These are phyloP conservation scores for Bipolaris gigantea DNA, from an alignment of 2,329 filamentous ascomycete species.

Conservation along the genomic window DNA sequence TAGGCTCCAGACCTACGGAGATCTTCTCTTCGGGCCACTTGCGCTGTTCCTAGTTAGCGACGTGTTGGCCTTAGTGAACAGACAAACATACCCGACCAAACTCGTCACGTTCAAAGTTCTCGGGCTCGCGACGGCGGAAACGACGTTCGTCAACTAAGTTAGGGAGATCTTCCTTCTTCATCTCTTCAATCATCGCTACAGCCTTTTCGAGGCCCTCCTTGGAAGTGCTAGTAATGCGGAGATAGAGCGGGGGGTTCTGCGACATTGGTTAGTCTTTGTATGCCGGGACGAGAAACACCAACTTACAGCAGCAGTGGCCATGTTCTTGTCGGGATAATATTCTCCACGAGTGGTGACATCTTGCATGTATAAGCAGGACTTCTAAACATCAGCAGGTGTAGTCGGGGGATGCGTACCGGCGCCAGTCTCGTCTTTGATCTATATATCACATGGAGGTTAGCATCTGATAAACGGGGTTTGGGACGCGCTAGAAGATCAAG, in stretches of 20 bases:
- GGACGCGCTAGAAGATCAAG: constrained; percentile 47
- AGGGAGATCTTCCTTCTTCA: constrained; percentile 94
- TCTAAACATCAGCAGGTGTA: constrained; percentile 62
- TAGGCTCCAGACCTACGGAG: constrained; percentile 83
- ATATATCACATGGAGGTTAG: constrained; percentile 88
- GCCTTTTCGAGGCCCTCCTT: constrained; percentile 92
- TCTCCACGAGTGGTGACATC: constrained; percentile 98
- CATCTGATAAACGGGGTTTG: constrained; percentile 74
- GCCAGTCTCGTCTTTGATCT: constrained; percentile 99
- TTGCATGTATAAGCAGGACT: constrained; percentile 68
- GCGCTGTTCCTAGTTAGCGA: constrained; percentile 60
- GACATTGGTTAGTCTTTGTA: not conserved
- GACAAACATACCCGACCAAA: constrained; percentile 71
- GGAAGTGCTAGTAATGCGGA: constrained; percentile 90
- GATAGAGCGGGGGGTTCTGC: constrained; percentile 88
- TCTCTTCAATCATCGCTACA: constrained; percentile 83
- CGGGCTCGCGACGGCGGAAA: constrained; percentile 80
- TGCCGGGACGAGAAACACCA: not conserved
- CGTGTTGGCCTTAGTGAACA: not conserved
- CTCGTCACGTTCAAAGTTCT: constrained; percentile 84
- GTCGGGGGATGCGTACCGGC: constrained; percentile 91
- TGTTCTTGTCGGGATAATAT: constrained; percentile 96
- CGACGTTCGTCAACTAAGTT: constrained; percentile 93
- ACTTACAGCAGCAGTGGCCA: constrained; percentile 85
- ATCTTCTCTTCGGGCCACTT: constrained; percentile 99